These are phyloP conservation scores for Ophiostoma piceae DNA, from an alignment of 2,329 filamentous ascomycete genomes.

Conservation along the genomic window DNA sequence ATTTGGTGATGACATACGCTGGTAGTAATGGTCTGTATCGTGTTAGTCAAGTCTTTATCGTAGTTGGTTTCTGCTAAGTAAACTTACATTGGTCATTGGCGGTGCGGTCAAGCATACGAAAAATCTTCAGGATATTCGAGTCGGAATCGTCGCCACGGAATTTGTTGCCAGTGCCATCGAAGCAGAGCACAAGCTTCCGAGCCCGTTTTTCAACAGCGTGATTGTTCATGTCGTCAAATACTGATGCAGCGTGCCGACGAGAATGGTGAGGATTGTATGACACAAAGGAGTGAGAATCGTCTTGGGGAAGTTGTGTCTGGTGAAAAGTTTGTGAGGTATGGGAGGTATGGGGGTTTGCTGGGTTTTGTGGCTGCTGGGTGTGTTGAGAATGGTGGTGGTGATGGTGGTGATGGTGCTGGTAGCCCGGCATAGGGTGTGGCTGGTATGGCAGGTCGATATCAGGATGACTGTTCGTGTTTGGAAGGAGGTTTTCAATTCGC, in stretches of 20 bases:
- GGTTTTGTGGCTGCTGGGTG: not conserved
- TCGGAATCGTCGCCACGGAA: conserved; percentile 59
- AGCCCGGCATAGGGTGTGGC: not conserved
- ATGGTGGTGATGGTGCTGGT: not conserved
- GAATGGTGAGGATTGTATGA: not conserved
- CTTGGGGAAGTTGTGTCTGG: not conserved
- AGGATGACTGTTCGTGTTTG: not conserved
- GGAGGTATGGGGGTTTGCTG: not conserved
- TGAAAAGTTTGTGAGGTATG: not conserved
- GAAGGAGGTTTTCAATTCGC: not conserved
- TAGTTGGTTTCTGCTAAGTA: not conserved
- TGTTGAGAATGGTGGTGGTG: not conserved
- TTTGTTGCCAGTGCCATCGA: conserved; percentile 60
- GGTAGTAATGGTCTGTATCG: not conserved
- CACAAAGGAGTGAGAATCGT: not conserved
- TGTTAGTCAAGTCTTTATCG: not conserved
- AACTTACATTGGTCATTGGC: conserved; percentile 52
- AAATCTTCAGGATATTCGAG: conserved; percentile 65
- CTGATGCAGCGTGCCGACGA: not conserved
- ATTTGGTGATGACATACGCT: not conserved
- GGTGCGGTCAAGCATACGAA: conserved; percentile 61
- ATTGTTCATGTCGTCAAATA: conserved; percentile 16
- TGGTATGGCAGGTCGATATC: not conserved
- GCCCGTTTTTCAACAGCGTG: conserved; percentile 21
- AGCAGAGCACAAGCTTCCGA: conserved; percentile 54